Evolutionary conservation across 495 filamentous ascomycete genomes (phyloP), one percentile per base, ranked within the genome.

Genomic region (Aspergillus indologenus): DNA sequence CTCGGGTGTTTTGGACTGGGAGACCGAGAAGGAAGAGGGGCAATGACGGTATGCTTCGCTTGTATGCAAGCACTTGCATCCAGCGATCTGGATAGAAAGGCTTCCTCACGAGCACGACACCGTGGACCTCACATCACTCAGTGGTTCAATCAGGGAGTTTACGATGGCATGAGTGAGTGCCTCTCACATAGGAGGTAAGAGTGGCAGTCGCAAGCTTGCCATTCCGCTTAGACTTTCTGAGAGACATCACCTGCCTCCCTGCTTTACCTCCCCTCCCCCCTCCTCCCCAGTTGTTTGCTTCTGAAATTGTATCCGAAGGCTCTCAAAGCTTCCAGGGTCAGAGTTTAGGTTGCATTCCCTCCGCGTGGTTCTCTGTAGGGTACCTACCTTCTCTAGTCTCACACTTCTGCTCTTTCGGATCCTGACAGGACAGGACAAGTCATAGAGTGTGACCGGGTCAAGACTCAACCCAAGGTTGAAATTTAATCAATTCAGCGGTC

Each of bases 311-410:
- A 26, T 31, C 18, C 23, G 48, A 51, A 18, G 23, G 15, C n/a
- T 29, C 48, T 26, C 22, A 29, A 47, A 47, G 48, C 24, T 29
- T 29, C 48, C 24, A 51, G 48, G 48, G 48, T 51, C 48, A 51
- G 24, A 51, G 23, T 34, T 58, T 58, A 62, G 55, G 60, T 58
- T 62, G 60, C 60, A 62, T 62, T 29, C 50, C 29, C 54, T 53
- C 60, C 60, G 50, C 55, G 60, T 57, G 55, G 54, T 50, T 15
- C 19, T 23, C 19, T 21, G 45, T 50, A 50, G 47, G 47, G 48
- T 26, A 51, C 22, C 21, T 51, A 51, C 48, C 23, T 51, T 18
- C 24, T 21, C 23, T 19, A 29, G 12, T 40, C 12, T 40, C 34
- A 15, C 34, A 3, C 34, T 40, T 40, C 34, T 40, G 12, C 5